phyloP scores from a whole-genome alignment of 495 filamentous ascomycete species.

The Copromyces sp. region DNA sequence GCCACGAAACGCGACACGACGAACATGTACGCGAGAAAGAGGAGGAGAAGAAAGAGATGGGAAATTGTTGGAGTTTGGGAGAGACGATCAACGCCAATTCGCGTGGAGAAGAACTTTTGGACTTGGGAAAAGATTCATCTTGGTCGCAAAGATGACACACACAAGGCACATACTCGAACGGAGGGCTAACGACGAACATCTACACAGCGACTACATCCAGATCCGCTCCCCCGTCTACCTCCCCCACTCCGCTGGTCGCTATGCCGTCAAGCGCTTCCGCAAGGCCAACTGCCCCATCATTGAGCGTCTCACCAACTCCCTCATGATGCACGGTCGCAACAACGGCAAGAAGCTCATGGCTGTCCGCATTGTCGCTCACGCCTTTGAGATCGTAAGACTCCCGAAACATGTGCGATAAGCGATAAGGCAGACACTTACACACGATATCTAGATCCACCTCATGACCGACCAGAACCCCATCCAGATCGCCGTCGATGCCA shows the following conservation, averaged over 20 bases:
- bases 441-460: conserved; percentile 74
- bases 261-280: conserved; percentile 98
- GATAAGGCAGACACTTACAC: background rate
- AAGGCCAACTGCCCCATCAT: conserved; percentile 99
- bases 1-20: background rate
- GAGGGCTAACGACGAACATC: conserved; percentile 37
- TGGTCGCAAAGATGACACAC: background rate
- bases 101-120: background rate
- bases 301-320: conserved; percentile 98
- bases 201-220: conserved; percentile 92
- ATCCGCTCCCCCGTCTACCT: conserved; percentile 98
- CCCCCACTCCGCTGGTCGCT: conserved; percentile 95
- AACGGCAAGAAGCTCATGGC: conserved; percentile 99
- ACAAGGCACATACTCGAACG: background rate
- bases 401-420: background rate
- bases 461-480: conserved; percentile 99
- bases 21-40: background rate
- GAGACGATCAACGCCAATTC: background rate
- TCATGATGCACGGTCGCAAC: conserved; percentile 99
- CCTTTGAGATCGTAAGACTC: conserved; percentile 92
- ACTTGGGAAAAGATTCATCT: background rate
- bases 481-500: conserved; percentile 98
- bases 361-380: conserved; percentile 96
- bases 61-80: background rate
- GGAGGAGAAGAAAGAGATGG: background rate